phyloP scores from a whole-genome alignment of 345 rosid species.

The Eucalyptus cladocalyx region DNA sequence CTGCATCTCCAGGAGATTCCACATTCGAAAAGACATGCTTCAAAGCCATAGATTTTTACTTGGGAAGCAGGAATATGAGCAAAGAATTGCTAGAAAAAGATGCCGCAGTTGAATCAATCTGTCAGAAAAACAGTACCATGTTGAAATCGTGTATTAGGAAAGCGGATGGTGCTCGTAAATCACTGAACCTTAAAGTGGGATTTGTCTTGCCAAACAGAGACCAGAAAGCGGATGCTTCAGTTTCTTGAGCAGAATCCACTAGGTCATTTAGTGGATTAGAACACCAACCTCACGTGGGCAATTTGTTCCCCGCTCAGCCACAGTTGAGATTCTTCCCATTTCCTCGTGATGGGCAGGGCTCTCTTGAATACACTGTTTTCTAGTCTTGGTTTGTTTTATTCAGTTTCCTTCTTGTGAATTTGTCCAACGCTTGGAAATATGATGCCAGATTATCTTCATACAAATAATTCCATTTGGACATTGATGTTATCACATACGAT shows the following conservation, averaged over 20 bases:
- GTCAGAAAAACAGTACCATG: neutral
- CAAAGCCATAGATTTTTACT: neutral
- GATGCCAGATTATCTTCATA: neutral
- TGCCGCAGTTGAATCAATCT: neutral
- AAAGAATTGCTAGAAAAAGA: neutral
- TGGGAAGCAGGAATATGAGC: neutral
- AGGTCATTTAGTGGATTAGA: neutral
- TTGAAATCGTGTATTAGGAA: constrained; percentile 28
- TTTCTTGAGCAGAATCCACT: neutral
- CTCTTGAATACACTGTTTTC: neutral
- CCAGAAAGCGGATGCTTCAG: neutral
- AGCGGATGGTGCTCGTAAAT: constrained; percentile 6
- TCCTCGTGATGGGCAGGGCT: neutral
- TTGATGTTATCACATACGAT: neutral
- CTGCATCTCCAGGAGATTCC: neutral
- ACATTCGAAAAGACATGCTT: neutral
- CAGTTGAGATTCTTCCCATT: neutral
- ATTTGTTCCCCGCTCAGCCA: neutral
- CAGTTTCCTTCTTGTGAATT: neutral
- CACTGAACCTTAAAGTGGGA: constrained; percentile 13
- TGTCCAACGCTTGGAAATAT: neutral
- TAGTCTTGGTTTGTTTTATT: neutral
- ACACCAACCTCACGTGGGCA: neutral
- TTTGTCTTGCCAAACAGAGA: constrained; percentile 7
- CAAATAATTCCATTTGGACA: neutral